Percentiles rank a stretch among this genome's conserved stretches.
phyloP scores from a whole-genome alignment of 192 early-diverging fungal species.

The Podila epigama region DNA sequence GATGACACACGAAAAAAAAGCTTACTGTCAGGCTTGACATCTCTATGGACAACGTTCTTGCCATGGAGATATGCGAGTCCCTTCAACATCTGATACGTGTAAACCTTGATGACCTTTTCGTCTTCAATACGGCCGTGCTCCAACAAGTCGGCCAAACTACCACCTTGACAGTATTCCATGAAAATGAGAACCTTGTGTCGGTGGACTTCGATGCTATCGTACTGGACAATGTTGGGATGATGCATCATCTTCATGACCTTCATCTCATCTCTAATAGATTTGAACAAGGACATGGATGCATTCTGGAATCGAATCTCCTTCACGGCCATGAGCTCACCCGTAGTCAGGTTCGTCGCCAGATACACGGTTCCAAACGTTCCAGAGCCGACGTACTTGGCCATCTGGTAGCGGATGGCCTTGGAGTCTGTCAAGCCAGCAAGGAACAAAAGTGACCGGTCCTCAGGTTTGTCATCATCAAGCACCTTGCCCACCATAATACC shows the following conservation, averaged over 20 bases:
- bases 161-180: conserved; percentile 90
- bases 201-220: conserved; percentile 92
- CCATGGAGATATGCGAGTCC: conserved; percentile 87
- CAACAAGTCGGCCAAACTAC: conserved; percentile 74
- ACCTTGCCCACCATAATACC: conserved; percentile 74
- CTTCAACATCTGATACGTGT: conserved; percentile 82
- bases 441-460: conserved; percentile 80
- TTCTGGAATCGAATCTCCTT: conserved; percentile 91
- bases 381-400: conserved; percentile 83
- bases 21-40: conserved; percentile 85
- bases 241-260: conserved; percentile 88
- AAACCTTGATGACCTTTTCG: conserved; percentile 74
- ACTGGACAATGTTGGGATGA: conserved; percentile 90
- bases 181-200: conserved; percentile 89
- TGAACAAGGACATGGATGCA: conserved; percentile 65
- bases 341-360: conserved; percentile 82
- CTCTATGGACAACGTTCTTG: conserved; percentile 88
- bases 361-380: conserved; percentile 91
- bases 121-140: conserved; percentile 84
- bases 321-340: conserved; percentile 88
- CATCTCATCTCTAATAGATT: conserved; percentile 90
- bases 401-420: conserved; percentile 87
- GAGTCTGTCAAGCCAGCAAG: conserved; percentile 79
- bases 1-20: not conserved
- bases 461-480: conserved; percentile 76